Percentiles rank a stretch among this genome's conserved stretches.
Evolutionary conservation across 108 stramenopile species (phyloP).

Genomic region (Skeletonema costatum): DNA sequence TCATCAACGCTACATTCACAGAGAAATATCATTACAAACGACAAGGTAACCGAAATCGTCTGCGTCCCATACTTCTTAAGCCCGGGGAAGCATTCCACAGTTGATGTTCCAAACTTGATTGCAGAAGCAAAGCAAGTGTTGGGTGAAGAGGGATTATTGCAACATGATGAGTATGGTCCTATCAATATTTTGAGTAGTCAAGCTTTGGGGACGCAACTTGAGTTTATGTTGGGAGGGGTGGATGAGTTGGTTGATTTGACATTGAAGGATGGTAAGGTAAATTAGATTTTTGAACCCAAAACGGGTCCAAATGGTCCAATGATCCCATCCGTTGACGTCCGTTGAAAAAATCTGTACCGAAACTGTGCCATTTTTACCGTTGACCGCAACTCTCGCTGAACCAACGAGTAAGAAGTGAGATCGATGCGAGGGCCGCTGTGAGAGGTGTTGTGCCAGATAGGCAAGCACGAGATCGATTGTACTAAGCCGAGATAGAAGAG

Average conservation of each 20-base stretch:
- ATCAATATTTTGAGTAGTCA: neutral
- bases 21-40: constrained; percentile 22
- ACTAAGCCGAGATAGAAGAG: too few relatives aligned
- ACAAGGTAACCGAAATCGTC: constrained; percentile 58
- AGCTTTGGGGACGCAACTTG: constrained; percentile 14
- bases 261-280: neutral
- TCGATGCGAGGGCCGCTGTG: too few relatives aligned
- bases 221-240: constrained; percentile 19
- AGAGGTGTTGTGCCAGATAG: too few relatives aligned
- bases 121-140: constrained; percentile 63
- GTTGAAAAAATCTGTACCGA: too few relatives aligned
- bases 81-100: constrained; percentile 84
- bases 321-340: too few relatives aligned
- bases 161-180: neutral
- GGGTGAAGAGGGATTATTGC: constrained; percentile 17
- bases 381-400: too few relatives aligned
- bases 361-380: too few relatives aligned
- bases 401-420: too few relatives aligned
- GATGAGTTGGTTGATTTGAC: constrained; percentile 18
- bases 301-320: too few relatives aligned
- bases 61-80: constrained; percentile 93
- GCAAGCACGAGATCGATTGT: too few relatives aligned
- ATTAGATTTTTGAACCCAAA: too few relatives aligned
- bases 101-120: constrained; percentile 88
- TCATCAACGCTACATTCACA: neutral